Percentiles rank a stretch among this genome's conserved stretches.
These are phyloP conservation scores for Recurvomyces mirabilis DNA, from an alignment of 495 filamentous ascomycete genomes.

Conservation along the genomic window DNA sequence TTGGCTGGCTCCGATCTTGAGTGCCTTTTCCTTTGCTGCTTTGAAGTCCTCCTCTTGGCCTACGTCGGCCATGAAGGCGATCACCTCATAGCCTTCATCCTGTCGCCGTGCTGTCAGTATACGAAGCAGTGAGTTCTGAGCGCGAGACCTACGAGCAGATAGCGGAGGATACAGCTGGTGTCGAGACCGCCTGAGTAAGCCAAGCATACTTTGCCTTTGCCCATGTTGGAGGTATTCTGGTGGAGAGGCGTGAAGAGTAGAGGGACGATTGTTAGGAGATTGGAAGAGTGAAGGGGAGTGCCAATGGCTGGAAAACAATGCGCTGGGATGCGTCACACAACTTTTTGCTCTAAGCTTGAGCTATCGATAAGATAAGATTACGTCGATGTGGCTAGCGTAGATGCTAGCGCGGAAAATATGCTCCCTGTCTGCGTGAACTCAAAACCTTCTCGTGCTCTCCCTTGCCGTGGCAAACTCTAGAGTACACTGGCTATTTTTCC, in stretches of 20 bases:
- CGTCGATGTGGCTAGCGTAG: no score
- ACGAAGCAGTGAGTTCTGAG: background rate
- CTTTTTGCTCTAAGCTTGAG: no score
- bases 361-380: no score
- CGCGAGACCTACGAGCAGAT: conserved; percentile 18
- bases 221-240: conserved; percentile 9
- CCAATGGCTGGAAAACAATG: no score
- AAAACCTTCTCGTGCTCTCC: no score
- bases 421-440: no score
- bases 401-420: no score
- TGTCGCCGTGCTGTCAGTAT: conserved; percentile 2
- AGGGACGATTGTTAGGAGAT: no score
- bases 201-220: conserved; percentile 22
- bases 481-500: no score
- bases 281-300: no score
- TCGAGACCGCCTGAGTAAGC: conserved; percentile 45
- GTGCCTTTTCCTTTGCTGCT: conserved; percentile 53
- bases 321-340: no score
- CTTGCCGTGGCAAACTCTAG: no score
- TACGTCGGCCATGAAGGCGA: conserved; percentile 45
- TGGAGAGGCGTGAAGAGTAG: background rate
- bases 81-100: conserved; percentile 57
- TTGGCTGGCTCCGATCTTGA: conserved; percentile 55
- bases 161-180: conserved; percentile 48
- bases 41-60: conserved; percentile 47